A percentile compares a stretch with the other conserved stretches of the same genome.
Evolutionary conservation across 345 rosid genomes (phyloP).

Genomic region (Populus davidiana): DNA sequence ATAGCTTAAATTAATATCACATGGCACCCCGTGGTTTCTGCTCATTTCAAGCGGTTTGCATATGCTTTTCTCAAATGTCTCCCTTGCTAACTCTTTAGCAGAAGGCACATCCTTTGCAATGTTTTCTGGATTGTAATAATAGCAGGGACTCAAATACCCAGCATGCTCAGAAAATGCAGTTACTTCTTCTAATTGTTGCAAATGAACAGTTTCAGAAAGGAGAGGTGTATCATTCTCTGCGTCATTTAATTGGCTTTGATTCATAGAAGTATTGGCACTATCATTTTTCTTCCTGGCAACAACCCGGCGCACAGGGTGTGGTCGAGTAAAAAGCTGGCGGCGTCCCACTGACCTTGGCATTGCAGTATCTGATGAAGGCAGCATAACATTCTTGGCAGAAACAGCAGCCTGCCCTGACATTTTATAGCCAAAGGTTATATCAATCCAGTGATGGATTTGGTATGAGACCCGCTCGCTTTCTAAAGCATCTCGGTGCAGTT

Average conservation of each 20-base stretch:
- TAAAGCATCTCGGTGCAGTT: conserved; percentile 77
- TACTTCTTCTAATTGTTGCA: conserved; percentile 71
- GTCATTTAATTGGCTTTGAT: conserved; percentile 35
- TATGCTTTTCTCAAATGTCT: conserved; percentile 27
- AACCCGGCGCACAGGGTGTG: conserved; percentile 66
- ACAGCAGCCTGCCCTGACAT: conserved; percentile 88
- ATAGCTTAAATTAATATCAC: conserved; percentile 45
- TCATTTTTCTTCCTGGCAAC: conserved; percentile 30
- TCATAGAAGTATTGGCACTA: conserved; percentile 26
- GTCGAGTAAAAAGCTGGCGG: conserved; percentile 71
- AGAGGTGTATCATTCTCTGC: conserved; percentile 37
- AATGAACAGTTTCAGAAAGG: conserved; percentile 47
- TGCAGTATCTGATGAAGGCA: conserved; percentile 69
- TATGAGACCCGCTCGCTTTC: conserved; percentile 74
- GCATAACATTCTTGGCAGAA: conserved; percentile 89
- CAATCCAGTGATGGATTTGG: conserved; percentile 83
- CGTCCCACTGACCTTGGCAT: conserved; percentile 78
- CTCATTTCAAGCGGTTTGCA: conserved; percentile 35
- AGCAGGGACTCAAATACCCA: conserved; percentile 58
- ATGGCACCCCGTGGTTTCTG: conserved; percentile 29
- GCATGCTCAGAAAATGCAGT: conserved; percentile 73
- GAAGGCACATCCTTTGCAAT: conserved; percentile 26
- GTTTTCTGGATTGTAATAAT: conserved; percentile 29
- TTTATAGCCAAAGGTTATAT: conserved; percentile 87
- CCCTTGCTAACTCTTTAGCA: conserved; percentile 28